Percentiles rank a stretch among this genome's conserved stretches.
phyloP scores from a whole-genome alignment of 106 monocot species.

The Dendrobium chrysotoxum region DNA sequence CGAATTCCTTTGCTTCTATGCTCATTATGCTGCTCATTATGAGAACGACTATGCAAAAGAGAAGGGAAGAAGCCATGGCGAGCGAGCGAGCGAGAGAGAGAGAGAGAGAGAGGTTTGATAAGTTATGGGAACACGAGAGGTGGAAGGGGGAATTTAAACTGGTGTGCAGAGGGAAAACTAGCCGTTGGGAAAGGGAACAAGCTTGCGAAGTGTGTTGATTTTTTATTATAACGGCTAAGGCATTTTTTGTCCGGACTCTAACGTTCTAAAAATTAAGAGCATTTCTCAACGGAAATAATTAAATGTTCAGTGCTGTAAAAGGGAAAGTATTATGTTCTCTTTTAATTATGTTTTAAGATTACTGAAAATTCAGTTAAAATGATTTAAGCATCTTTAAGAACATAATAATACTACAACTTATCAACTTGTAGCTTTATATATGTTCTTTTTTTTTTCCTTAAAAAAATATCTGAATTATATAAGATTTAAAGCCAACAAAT shows the following conservation, averaged over 20 bases:
- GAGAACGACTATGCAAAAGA: constrained; percentile 14
- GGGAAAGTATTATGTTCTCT: too few species aligned
- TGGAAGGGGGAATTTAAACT: background rate
- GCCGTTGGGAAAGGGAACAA: constrained; percentile 19
- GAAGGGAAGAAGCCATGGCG: constrained; percentile 7
- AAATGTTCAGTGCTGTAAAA: too few species aligned
- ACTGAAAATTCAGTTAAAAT: too few species aligned
- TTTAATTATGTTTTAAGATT: too few species aligned
- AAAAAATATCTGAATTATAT: too few species aligned
- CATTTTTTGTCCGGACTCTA: background rate
- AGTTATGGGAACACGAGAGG: background rate
- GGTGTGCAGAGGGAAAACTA: constrained; percentile 5
- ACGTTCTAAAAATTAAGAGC: background rate
- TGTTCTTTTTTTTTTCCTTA: too few species aligned
- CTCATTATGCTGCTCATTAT: constrained; percentile 4
- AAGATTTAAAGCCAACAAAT: too few species aligned
- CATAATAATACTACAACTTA: too few species aligned
- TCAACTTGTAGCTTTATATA: too few species aligned
- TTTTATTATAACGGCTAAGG: background rate
- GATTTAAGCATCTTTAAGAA: too few species aligned
- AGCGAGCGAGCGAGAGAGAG: constrained; percentile 2
- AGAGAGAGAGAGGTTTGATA: background rate
- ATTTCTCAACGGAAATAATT: too few species aligned
- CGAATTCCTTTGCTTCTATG: constrained; percentile 40
- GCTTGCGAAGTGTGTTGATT: background rate